Percentiles rank a stretch among this genome's conserved stretches.
phyloP scores from a whole-genome alignment of 108 stramenopile genomes.

The Stephanodiscus minutulus region DNA sequence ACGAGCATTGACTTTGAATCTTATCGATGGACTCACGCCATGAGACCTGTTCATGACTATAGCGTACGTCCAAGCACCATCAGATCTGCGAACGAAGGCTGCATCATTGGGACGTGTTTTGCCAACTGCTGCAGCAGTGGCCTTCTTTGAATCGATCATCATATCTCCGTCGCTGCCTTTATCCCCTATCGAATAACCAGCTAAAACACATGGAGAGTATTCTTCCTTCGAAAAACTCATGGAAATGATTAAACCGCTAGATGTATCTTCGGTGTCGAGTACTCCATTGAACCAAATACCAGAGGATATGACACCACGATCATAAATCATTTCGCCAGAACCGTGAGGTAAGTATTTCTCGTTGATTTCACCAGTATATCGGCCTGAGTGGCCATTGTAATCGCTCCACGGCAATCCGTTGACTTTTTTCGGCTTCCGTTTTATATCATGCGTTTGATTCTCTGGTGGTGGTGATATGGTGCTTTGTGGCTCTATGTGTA shows the following conservation, averaged over 20 bases:
- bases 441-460: slow-evolving; percentile 10
- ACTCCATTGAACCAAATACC: slow-evolving; percentile 52
- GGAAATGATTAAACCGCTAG: too few species aligned
- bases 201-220: slow-evolving; percentile 13
- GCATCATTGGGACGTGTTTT: slow-evolving; percentile 27
- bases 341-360: slow-evolving; percentile 41
- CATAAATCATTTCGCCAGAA: slow-evolving; percentile 43
- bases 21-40: slow-evolving; percentile 27
- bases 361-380: slow-evolving; percentile 47
- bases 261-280: slow-evolving; percentile 40
- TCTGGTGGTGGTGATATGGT: background rate
- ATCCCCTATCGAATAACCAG: slow-evolving; percentile 41
- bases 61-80: slow-evolving; percentile 52
- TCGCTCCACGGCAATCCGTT: slow-evolving; percentile 52
- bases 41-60: slow-evolving; percentile 33
- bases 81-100: slow-evolving; percentile 46
- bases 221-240: background rate
- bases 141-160: slow-evolving; percentile 40
- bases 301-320: slow-evolving; percentile 38
- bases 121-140: slow-evolving; percentile 27
- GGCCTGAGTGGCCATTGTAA: slow-evolving; percentile 45
- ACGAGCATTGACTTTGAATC: slow-evolving; percentile 42
- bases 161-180: slow-evolving; percentile 43
- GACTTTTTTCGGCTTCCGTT: slow-evolving; percentile 29
- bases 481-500: background rate